Evolutionary conservation across 192 early-diverging fungal species (phyloP).

Genomic region (Kickxella alabastrina): DNA sequence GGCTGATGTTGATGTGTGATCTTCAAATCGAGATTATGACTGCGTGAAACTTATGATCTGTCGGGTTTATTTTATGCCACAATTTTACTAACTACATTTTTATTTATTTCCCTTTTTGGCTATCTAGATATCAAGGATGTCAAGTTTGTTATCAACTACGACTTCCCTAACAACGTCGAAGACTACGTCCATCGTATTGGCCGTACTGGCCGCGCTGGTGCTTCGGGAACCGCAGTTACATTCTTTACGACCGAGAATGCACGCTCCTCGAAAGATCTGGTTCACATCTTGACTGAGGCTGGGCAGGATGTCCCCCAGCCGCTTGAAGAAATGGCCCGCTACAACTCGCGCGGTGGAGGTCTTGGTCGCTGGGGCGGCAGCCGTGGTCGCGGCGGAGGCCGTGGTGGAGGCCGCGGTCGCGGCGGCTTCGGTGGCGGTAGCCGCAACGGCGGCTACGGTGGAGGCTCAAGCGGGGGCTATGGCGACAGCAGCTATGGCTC

Average conservation of each 20-base stretch:
- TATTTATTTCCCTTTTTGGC: background rate
- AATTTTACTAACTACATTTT: too few species aligned
- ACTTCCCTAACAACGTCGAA: slow-evolving; percentile 87
- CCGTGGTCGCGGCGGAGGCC: slow-evolving; percentile 46
- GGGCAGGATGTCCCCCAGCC: slow-evolving; percentile 83
- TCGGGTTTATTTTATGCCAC: too few species aligned
- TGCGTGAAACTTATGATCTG: too few species aligned
- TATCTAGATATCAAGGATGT: slow-evolving; percentile 84
- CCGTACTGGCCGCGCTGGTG: slow-evolving; percentile 92
- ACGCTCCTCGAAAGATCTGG: slow-evolving; percentile 75
- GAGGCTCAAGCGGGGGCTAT: slow-evolving; percentile 20
- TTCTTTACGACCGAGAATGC: slow-evolving; percentile 91
- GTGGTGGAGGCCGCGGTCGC: slow-evolving; percentile 31
- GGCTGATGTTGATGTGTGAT: too few species aligned
- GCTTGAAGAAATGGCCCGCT: slow-evolving; percentile 65
- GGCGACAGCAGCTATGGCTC: slow-evolving; percentile 16
- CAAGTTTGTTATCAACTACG: slow-evolving; percentile 96
- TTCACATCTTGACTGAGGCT: slow-evolving; percentile 85
- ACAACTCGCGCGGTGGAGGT: slow-evolving; percentile 54
- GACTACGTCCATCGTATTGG: slow-evolving; percentile 95
- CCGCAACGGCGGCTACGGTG: slow-evolving; percentile 4
- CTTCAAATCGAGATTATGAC: too few species aligned
- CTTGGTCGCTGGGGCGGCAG: slow-evolving; percentile 52
- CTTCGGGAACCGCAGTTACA: slow-evolving; percentile 84
- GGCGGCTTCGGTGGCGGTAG: slow-evolving; percentile 15